phyloP scores from a whole-genome alignment of 163 green algal genomes.

The Scenedesmus sp. region DNA sequence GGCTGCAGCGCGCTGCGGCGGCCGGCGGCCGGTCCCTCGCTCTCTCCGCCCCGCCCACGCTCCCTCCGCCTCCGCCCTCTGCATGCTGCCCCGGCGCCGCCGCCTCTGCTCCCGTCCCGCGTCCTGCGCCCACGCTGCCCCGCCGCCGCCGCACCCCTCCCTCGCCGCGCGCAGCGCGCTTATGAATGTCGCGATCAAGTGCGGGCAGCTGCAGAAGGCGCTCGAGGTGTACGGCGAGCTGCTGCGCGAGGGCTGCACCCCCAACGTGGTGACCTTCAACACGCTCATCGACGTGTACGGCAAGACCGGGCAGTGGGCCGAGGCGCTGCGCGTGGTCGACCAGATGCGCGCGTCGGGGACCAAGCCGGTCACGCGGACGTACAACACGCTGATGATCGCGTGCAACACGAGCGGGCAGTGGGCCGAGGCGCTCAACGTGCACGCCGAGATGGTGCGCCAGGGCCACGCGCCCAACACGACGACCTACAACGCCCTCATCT shows the following conservation, averaged over 20 bases:
- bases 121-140: neutral
- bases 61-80: too few species aligned
- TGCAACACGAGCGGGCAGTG: conserved; percentile 72
- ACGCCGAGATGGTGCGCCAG: conserved; percentile 52
- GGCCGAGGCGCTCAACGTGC: conserved; percentile 60
- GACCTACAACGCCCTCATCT: conserved; percentile 82
- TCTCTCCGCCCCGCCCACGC: neutral
- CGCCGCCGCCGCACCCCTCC: neutral
- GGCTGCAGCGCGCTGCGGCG: too few species aligned
- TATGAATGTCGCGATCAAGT: conserved; percentile 75
- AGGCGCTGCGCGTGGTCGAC: conserved; percentile 58
- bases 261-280: conserved; percentile 70
- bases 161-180: conserved; percentile 43
- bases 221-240: conserved; percentile 61
- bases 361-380: conserved; percentile 66
- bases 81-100: neutral
- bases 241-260: conserved; percentile 42
- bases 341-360: conserved; percentile 36
- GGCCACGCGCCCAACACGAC: conserved; percentile 70
- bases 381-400: conserved; percentile 74
- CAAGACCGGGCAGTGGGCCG: conserved; percentile 61
- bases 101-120: neutral
- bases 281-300: conserved; percentile 73
- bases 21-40: too few species aligned
- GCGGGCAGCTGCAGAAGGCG: conserved; percentile 55